These are phyloP conservation scores for Pythium volutum DNA, from an alignment of 352 stramenopile species.

Conservation along the genomic window DNA sequence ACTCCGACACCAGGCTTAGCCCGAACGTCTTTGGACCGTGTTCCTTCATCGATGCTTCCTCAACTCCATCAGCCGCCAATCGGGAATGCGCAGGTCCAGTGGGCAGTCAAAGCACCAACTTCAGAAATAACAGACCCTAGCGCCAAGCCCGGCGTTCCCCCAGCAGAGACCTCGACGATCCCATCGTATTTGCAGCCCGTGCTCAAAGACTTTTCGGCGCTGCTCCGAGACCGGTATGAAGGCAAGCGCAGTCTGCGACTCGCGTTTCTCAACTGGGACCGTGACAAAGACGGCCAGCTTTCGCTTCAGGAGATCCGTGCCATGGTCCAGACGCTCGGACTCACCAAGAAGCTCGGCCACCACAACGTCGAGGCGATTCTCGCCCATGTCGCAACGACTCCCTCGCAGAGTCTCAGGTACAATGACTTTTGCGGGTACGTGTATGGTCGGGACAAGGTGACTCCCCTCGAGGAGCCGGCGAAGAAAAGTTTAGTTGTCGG, in stretches of 20 bases:
- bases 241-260: conserved; percentile 51
- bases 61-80: neutral
- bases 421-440: conserved; percentile 48
- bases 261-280: conserved; percentile 60
- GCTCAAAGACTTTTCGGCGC: conserved; percentile 33
- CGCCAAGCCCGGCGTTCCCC: neutral
- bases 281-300: conserved; percentile 49
- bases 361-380: conserved; percentile 39
- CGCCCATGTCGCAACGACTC: conserved; percentile 31
- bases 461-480: neutral
- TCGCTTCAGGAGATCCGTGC: conserved; percentile 34
- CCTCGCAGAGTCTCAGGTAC: conserved; percentile 39
- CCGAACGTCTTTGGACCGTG: neutral
- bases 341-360: conserved; percentile 33
- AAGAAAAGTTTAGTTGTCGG: neutral
- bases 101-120: conserved; percentile 32
- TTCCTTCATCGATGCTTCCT: neutral
- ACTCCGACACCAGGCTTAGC: neutral
- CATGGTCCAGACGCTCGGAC: conserved; percentile 42
- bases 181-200: conserved; percentile 7
- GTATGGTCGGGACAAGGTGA: neutral
- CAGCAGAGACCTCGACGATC: neutral
- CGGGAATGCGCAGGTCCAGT: conserved; percentile 30
- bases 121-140: neutral
- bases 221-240: conserved; percentile 56